phyloP scores from a whole-genome alignment of 2,329 filamentous ascomycete species.

The Cadophora sp. region DNA sequence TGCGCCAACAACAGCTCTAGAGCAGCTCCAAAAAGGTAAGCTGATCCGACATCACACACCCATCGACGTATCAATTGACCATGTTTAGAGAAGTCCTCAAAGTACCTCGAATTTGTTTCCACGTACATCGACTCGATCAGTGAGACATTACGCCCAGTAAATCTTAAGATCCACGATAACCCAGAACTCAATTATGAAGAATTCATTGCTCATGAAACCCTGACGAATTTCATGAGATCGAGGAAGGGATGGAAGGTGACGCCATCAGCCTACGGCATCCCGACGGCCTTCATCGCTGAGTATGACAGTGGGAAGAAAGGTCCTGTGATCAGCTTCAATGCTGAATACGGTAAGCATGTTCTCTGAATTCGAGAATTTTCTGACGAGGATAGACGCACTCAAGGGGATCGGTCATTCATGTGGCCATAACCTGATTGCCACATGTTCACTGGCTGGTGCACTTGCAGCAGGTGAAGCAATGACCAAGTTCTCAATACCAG shows the following conservation, averaged over 20 bases:
- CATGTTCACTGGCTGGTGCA: slow-evolving; percentile 47
- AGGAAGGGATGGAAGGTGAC: slow-evolving; percentile 58
- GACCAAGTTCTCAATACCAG: slow-evolving; percentile 33
- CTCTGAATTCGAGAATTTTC: background rate
- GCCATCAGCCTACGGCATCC: slow-evolving; percentile 57
- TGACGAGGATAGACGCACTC: slow-evolving; percentile 49
- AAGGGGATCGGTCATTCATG: slow-evolving; percentile 51
- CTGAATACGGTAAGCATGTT: slow-evolving; percentile 50
- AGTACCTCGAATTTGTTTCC: slow-evolving; percentile 47
- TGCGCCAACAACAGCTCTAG: background rate
- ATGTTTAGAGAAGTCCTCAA: background rate
- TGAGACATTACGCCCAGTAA: slow-evolving; percentile 52
- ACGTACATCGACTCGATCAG: slow-evolving; percentile 50
- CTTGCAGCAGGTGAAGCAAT: slow-evolving; percentile 45
- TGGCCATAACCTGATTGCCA: slow-evolving; percentile 53
- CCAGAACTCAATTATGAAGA: slow-evolving; percentile 61
- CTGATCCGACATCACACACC: background rate
- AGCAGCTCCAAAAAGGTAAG: background rate
- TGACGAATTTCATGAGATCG: slow-evolving; percentile 55
- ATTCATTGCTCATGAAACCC: slow-evolving; percentile 55
- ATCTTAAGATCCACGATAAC: slow-evolving; percentile 55
- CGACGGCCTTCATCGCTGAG: slow-evolving; percentile 58
- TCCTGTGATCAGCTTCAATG: slow-evolving; percentile 51
- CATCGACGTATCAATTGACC: background rate
- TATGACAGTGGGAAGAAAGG: slow-evolving; percentile 52